phyloP scores from a whole-genome alignment of 345 rosid genomes.

The Acer saccharum region DNA sequence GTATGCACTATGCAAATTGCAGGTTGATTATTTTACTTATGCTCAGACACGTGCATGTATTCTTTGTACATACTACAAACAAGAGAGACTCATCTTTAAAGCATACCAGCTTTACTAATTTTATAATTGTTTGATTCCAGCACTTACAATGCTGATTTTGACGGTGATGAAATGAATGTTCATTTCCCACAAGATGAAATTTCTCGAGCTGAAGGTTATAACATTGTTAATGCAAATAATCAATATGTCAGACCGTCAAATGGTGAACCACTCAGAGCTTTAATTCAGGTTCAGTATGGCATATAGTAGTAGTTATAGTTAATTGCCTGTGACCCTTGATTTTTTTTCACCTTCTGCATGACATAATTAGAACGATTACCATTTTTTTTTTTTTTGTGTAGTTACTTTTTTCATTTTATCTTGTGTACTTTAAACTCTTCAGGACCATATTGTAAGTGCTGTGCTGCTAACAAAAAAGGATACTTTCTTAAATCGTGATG shows the following conservation, averaged over 20 bases:
- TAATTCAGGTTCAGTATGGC: constrained; percentile 72
- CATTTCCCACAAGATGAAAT: constrained; percentile 99
- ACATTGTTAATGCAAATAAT: constrained; percentile 96
- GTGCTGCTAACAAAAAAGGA: constrained; percentile 89
- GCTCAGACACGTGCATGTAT: background rate
- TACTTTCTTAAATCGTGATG: constrained; percentile 71
- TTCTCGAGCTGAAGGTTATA: constrained; percentile 97
- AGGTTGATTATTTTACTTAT: constrained; percentile 50
- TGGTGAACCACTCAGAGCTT: constrained; percentile 90
- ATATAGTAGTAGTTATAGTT: constrained; percentile 1
- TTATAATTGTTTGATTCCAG: constrained; percentile 43
- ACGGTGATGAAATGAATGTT: constrained; percentile 99
- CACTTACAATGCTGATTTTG: constrained; percentile 99
- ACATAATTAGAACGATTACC: constrained; percentile 6
- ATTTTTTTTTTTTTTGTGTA: constrained; percentile 4
- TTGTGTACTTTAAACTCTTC: constrained; percentile 29
- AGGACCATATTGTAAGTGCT: constrained; percentile 95
- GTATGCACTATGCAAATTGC: constrained; percentile 99
- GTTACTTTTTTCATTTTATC: constrained; percentile 8
- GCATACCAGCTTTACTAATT: constrained; percentile 6
- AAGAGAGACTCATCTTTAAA: constrained; percentile 10
- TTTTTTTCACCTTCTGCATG: constrained; percentile 11
- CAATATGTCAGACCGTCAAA: constrained; percentile 94
- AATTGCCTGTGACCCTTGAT: background rate
- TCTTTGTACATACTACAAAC: background rate